Evolutionary conservation across 2,329 filamentous ascomycete genomes (phyloP), one percentile per base, ranked within the genome.

Genomic region (Orbilia ellipsospora): DNA sequence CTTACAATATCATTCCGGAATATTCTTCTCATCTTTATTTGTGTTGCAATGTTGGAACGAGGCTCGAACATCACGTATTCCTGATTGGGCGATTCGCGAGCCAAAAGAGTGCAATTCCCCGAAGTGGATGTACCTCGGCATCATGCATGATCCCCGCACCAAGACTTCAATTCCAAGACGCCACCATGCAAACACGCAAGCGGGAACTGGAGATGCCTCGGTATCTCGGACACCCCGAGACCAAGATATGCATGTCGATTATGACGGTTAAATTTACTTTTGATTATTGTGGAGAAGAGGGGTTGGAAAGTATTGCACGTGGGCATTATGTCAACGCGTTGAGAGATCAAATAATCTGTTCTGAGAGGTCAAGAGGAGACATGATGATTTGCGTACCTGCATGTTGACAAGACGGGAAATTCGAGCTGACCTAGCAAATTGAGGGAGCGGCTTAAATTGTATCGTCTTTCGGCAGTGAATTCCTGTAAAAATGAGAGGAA

Each of bases 111-210:
- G 12, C n/a, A 13, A 28, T 28, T 57, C 26, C 15, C 57, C 50
- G 8, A 62, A 70, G 62, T 4, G 0, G 51, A 36, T 51, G 12
- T 70, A 31, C 66, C 66, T 70, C 66, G 66, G 66, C 28, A 56
- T 18, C 51, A 70, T 70, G 66, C 66, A 68, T 50, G 55, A 16
- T 48, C 56, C 56, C 63, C 54, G 51, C 54, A 31, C 52, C 54
- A 68, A 54, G 44, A 40, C 63, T 40, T 51, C 63, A 59, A 66
- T 16, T 20, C 7, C 61, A 23, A 52, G 20, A 65, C 40, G 26
- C 61, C 31, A 59, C 54, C 36, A 59, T 67, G 54, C 54, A 57
- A 51, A 23, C 15, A 12, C 31, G 51, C 26, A 13, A 42, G 20
- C 36, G 31, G 40, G 15, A 36, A 36, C 28, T 5, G 45, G 45